phyloP scores from a whole-genome alignment of 306 rosid species.

The Trifolium subterraneum region DNA sequence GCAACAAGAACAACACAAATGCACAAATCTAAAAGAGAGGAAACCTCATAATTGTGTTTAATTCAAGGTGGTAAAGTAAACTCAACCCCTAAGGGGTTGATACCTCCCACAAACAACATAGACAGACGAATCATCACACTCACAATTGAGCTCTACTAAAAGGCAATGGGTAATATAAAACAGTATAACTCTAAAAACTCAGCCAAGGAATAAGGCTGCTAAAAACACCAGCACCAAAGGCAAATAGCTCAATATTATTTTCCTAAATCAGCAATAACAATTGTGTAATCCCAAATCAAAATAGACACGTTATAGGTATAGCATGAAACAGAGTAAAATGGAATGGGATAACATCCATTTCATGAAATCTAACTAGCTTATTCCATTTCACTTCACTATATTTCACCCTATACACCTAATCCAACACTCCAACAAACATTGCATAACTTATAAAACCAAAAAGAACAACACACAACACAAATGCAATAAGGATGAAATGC shows the following conservation, averaged over 20 bases:
- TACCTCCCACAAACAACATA: no score
- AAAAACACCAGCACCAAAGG: not conserved
- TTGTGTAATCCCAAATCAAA: not conserved
- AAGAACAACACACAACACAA: no score
- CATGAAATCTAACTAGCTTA: no score
- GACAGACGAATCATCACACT: not conserved
- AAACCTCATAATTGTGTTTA: not conserved
- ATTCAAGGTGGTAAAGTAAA: not conserved
- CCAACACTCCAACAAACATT: no score
- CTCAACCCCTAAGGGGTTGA: not conserved
- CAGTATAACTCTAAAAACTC: not conserved
- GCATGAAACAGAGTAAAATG: no score
- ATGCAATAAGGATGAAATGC: not conserved
- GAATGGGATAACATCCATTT: no score
- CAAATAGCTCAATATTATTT: not conserved
- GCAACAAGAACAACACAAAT: not conserved
- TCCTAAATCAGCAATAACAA: not conserved
- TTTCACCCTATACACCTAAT: no score
- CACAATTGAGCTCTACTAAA: not conserved
- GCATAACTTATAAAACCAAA: no score
- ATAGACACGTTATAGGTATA: no score
- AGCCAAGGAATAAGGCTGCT: not conserved
- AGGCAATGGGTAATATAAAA: no score
- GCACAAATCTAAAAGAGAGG: not conserved
- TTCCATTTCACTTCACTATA: no score